Base-by-base conservation (phyloP, 148 eudicot species). In the Spergularia marina region DNA sequence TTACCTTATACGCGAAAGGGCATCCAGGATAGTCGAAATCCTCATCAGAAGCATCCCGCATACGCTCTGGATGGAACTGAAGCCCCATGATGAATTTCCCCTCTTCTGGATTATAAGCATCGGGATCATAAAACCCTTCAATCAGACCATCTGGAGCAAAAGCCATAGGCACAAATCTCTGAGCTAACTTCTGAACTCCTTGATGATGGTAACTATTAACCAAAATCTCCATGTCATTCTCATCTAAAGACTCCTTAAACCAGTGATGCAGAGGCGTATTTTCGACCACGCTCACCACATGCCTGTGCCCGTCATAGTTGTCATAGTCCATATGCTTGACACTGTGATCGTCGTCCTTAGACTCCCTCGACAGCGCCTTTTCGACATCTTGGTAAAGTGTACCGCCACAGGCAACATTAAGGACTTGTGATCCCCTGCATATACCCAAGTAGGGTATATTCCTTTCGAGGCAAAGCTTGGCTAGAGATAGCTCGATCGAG, bases 131-230 rank as follows among this genome's bases (percentile, higher is more conserved):
- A 41, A 85, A 85, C 62, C 86, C 88, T 85, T 85, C 88, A 54
- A 85, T 76, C 65, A 85, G 55, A 21, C 88, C 86, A 78, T 85
- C 88, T n/a, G 82, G 76, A 7, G 88, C 85, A 51, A 75, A 78
- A 16, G 88, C 88, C 88, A 85, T 83, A 17, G 88, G 84, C 9
- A 83, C 86, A 73, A 85, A 85, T 62, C 86, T 80, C 65, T 81
- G 82, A 14, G 88, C 88, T 62, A 85, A 66, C 56, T 53, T 78
- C 75, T 81, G 83, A 10, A 83, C 88, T 13, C 88, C 88, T 76
- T 85, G 88, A 61, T 85, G 88, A 51, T 85, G 88, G 62, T 85
- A 85, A 44, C 88, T 85, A 76, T 85, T 85, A 2, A 85, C 88
- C 79, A 78, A 34, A 54, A 85, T 80, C 72, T 81, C 82, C 88